Evolutionary conservation across 2,329 filamentous ascomycete genomes (phyloP), one percentile per base, ranked within the genome.

Genomic region (Massarina eburnea): DNA sequence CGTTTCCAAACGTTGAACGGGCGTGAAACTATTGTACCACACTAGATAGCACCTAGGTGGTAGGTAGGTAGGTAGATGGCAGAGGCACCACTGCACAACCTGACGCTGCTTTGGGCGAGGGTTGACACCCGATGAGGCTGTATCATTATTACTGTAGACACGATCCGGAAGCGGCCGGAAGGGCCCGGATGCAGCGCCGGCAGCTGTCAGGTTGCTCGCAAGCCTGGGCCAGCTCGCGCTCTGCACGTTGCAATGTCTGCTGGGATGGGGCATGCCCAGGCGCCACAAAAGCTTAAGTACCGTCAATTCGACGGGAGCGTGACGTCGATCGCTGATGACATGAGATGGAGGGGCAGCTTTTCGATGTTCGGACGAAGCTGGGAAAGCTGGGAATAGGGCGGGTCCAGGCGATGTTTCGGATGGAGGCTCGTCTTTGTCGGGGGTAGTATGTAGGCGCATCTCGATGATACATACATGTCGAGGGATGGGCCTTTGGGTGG

Each of bases 241-340:
- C 30, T 33, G n/a, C 30, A 33, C 33, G 33, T 19, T 35, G 33
- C 24, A 26, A 7, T 17, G 17, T 19, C 46, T 36, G 33, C 39
- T 39, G 33, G 35, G 9, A 32, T 29, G 36, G 40, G 26, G 40
- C 5, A 2, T 38, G 50, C 50, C 47, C 41, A 53, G 50, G 7
- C 44, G 44, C 47, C 48, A 48, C 12, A 33, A 53, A 51, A 38
- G 47, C 47, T 53, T 44, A 38, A 38, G 26, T 6, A n/a, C 4
- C 3, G 19, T 35, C 17, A 32, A 39, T 33, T 45, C 34, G 41
- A 18, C 27, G 34, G 4, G n/a, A 19, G 8, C 37, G 39, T 50
- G 47, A 48, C 47, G 41, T 53, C 42, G 50, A 48, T 53, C 44
- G 32, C 24, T 42, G 50, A 46, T 48, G 47, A 36, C 33, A 26